Conservation (phyloP, 345 rosid genomes). For the Reutealis trisperma region DNA sequence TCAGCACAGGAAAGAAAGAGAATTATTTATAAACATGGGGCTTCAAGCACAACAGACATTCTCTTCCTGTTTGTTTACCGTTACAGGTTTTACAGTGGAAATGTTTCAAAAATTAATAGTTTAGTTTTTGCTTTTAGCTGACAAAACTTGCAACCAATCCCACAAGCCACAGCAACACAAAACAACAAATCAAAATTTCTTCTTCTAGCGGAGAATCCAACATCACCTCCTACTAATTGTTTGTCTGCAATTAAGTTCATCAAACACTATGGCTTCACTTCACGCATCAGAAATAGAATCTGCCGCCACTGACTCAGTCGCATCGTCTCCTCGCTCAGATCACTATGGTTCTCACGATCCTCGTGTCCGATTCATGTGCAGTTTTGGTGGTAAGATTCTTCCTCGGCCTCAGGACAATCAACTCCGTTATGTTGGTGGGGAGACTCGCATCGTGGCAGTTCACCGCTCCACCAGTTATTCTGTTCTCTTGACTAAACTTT, state of each 20-base stretch:
- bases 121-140: not conserved
- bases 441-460: conserved; percentile 85
- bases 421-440: conserved; percentile 95
- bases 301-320: conserved; percentile 52
- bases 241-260: too few species aligned
- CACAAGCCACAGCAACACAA: not conserved
- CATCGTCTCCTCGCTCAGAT: conserved; percentile 85
- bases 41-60: not conserved
- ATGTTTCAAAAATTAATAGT: not conserved
- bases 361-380: conserved; percentile 89
- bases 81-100: not conserved
- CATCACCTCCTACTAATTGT: not conserved
- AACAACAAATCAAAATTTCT: not conserved
- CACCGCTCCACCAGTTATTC: conserved; percentile 65
- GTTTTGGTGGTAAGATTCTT: conserved; percentile 91
- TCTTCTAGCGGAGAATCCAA: conserved; percentile 14
- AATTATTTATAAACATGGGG: too few species aligned
- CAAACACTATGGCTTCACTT: conserved; percentile 52
- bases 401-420: conserved; percentile 96
- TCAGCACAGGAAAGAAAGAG: not conserved
- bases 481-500: conserved; percentile 62
- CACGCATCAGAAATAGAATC: conserved; percentile 69
- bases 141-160: not conserved
- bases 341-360: conserved; percentile 40
- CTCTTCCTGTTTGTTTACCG: not conserved